Percentiles rank a stretch among this genome's conserved stretches.
These are phyloP conservation scores for Aspergillus neoniger DNA, from an alignment of 2,329 filamentous ascomycete species.

Conservation along the genomic window DNA sequence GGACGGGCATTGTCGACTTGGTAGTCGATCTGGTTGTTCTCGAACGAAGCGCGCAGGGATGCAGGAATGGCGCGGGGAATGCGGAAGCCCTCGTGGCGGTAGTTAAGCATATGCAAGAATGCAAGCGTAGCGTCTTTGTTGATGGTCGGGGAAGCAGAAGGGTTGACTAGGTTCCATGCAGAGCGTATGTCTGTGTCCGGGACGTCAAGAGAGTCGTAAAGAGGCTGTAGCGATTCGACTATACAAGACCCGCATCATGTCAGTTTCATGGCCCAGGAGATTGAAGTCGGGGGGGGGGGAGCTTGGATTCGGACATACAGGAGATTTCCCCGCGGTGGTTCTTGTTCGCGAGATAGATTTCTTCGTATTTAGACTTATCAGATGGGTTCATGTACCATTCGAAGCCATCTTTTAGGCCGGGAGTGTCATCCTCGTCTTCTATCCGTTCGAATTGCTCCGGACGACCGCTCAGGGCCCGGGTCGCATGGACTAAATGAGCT, in stretches of 20 bases:
- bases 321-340: constrained; percentile 82
- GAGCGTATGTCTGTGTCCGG: constrained; percentile 79
- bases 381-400: constrained; percentile 98
- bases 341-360: constrained; percentile 92
- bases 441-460: constrained; percentile 82
- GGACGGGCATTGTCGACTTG: constrained; percentile 76
- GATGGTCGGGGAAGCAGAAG: constrained; percentile 76
- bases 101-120: constrained; percentile 95
- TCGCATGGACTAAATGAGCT: constrained; percentile 83
- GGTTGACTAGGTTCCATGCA: constrained; percentile 97
- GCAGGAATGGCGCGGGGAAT: constrained; percentile 90
- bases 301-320: constrained; percentile 56
- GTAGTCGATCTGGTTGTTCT: constrained; percentile 96
- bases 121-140: constrained; percentile 93
- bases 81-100: constrained; percentile 90
- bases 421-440: constrained; percentile 74
- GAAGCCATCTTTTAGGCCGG: constrained; percentile 90
- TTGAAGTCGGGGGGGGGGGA: neutral
- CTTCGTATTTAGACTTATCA: constrained; percentile 93
- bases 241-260: constrained; percentile 26
- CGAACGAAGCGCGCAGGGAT: constrained; percentile 86
- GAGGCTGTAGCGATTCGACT: constrained; percentile 76
- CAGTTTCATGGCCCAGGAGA: constrained; percentile 4
- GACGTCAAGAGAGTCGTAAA: constrained; percentile 72
- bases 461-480: constrained; percentile 73